These are phyloP conservation scores for Tetracladium marchalianum DNA, from an alignment of 495 filamentous ascomycete species.

Conservation along the genomic window DNA sequence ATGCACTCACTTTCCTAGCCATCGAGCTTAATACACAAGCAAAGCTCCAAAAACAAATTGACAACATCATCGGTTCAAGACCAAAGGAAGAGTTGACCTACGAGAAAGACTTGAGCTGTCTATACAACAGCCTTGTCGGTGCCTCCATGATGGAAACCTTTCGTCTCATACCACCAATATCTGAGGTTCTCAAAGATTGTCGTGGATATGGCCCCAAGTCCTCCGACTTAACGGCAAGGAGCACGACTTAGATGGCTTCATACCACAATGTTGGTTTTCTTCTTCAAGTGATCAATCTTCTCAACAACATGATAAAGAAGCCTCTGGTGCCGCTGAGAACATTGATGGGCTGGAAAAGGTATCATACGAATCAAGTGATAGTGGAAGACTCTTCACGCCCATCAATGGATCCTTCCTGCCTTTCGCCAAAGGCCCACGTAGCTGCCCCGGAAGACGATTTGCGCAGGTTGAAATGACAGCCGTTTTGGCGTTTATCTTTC, in stretches of 20 bases:
- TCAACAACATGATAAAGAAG: conserved; percentile 23
- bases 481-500: conserved; percentile 56
- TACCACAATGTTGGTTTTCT: conserved; percentile 46
- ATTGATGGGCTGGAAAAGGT: conserved; percentile 37
- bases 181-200: conserved; percentile 51
- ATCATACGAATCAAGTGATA: conserved; percentile 12
- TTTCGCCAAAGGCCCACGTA: conserved; percentile 61
- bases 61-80: conserved; percentile 39
- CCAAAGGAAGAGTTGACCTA: conserved; percentile 52
- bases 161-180: conserved; percentile 50
- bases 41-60: conserved; percentile 51
- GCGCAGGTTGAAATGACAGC: conserved; percentile 70
- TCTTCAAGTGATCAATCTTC: conserved; percentile 24
- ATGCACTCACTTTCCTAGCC: conserved; percentile 39
- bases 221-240: conserved; percentile 37
- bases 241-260: conserved; percentile 39
- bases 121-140: conserved; percentile 48
- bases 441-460: conserved; percentile 61
- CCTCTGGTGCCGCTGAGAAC: conserved; percentile 23
- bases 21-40: conserved; percentile 45
- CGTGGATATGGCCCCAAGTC: conserved; percentile 33
- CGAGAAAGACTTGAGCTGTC: conserved; percentile 29
- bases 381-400: conserved; percentile 38
- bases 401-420: conserved; percentile 55
- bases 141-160: conserved; percentile 61